Base-by-base conservation (phyloP, 345 rosid genomes). In the Aquilaria yunnanensis region DNA sequence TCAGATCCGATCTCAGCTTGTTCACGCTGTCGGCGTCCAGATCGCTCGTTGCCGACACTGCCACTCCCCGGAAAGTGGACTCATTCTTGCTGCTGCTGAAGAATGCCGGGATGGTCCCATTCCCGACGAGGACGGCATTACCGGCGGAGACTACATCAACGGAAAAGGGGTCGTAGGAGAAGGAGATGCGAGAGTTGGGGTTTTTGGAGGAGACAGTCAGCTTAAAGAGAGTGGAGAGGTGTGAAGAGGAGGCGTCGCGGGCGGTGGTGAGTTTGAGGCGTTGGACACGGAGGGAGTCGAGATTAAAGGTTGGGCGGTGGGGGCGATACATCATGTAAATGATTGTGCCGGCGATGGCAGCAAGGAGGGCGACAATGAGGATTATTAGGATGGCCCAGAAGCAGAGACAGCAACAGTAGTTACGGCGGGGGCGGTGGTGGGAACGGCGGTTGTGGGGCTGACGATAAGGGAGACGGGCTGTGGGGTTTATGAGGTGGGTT, bases 401-500 rank as follows among this genome's bases (percentile, higher is more conserved):
- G 75, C 86, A 86, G 65, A 78, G 86, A 62, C 96, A 83, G 61
- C 96, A 88, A 80, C 92, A 81, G 56, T 78, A 64, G 72, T 74
- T 80, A 32, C 88, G 79, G 7, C 82, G 80, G 14, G 85, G 79
- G 66, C 67, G 72, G 4, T 71, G 72, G 5, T 74, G 81, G 29
- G 79, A 86, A 8, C 77, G 83, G 63, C 76, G 70, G 75, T 78
- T 78, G 63, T 87, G 82, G 82, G 85, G 81, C 14, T 84, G 91
- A 23, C 83, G 80, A 72, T 78, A 87, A 13, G 85, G 70, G 2
- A 62, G 84, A 45, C 87, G 91, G 56, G 78, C 63, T 0, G 80
- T 60, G 2, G 89, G 96, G 60, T 78, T 80, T 71, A 77, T 75
- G 46, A 66, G 71, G 52, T 81, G 75, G 46, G 89, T 69, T 61